Base-by-base conservation (phyloP, 768 basidiomycete species). In the Tephrocybe sp. region DNA sequence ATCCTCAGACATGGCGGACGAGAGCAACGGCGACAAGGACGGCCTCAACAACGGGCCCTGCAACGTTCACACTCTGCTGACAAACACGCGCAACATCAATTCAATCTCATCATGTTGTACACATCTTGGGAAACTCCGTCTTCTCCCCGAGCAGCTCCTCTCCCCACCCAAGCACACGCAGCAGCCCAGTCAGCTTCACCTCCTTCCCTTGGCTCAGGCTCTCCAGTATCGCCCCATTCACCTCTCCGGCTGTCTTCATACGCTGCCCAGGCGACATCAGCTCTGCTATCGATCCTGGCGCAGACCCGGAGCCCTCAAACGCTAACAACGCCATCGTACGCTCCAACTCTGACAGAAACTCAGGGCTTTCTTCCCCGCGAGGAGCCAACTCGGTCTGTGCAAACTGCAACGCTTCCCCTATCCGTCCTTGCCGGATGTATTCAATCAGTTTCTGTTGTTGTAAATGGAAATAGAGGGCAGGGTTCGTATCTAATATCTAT, bases 401-500 rank as follows among this genome's bases (percentile, higher is more conserved):
- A 71, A 98, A 99, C 46, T 80, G 72, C 41, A 99, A 71, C 0
- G 94, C 97, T 34, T 91, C 86, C 5, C 73, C 68, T 52, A 93
- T 82, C 23, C 80, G 79, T 30, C 88, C 87, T 44, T 86, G 80
- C 1, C 94, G 88, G 57, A 98, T 97, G 57, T 80, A 84, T 67
- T 99, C 97, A 64, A 98, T 98, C 31, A 99, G 74, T 60, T 88
- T 91, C 67, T 97, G 93, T 55, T 97, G 94, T 59, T 97, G 93
- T 10, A 99, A 79, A 60, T 91, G 91, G 69, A 99, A 99, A 65
- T 94, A 94, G 44, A 99, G 72, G 10, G 83, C 82, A 7, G 92
- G 91, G 66, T 97, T 95, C 30, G 89, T 92, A 67, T 99, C 97
- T 62, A 99, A 77, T 61, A 99, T 97, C 97, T 99, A 68, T 49